Percentiles rank a stretch among this genome's conserved stretches.
Conservation (phyloP, 1,284 basidiomycete species). For the Prillingera fragicola region DNA sequence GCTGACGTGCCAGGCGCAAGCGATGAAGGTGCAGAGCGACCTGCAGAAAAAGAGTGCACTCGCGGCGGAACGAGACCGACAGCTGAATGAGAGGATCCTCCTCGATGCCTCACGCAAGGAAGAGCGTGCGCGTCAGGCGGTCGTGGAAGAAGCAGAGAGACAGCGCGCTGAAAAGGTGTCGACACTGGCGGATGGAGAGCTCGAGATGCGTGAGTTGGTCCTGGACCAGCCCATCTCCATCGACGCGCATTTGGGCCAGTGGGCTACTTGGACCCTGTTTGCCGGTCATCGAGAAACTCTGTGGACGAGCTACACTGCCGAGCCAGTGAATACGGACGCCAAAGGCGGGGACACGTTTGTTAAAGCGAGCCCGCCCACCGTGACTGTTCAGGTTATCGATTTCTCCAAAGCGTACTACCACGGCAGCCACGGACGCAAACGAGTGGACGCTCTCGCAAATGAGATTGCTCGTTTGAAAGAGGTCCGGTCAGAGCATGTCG, state of each 20-base stretch:
- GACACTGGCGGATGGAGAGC: constrained; percentile 33
- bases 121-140: constrained; percentile 25
- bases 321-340: constrained; percentile 20
- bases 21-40: constrained; percentile 22
- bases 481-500: constrained; percentile 31
- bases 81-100: constrained; percentile 38
- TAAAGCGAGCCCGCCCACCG: constrained; percentile 48
- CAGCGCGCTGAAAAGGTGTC: constrained; percentile 28
- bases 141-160: constrained; percentile 20
- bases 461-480: constrained; percentile 34
- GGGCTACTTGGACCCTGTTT: constrained; percentile 37
- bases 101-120: constrained; percentile 36
- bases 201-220: constrained; percentile 33
- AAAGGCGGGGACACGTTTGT: constrained; percentile 34
- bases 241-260: constrained; percentile 33
- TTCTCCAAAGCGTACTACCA: constrained; percentile 43
- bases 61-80: constrained; percentile 31
- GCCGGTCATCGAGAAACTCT: constrained; percentile 36
- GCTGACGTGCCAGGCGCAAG: constrained; percentile 20
- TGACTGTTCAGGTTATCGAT: constrained; percentile 44
- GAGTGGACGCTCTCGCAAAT: constrained; percentile 34
- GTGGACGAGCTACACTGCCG: constrained; percentile 45
- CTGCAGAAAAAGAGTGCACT: constrained; percentile 27
- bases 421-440: constrained; percentile 33
- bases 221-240: constrained; percentile 34